phyloP scores from a whole-genome alignment of 1,139 yeast species.

The Scheffersomyces illinoinensis region DNA sequence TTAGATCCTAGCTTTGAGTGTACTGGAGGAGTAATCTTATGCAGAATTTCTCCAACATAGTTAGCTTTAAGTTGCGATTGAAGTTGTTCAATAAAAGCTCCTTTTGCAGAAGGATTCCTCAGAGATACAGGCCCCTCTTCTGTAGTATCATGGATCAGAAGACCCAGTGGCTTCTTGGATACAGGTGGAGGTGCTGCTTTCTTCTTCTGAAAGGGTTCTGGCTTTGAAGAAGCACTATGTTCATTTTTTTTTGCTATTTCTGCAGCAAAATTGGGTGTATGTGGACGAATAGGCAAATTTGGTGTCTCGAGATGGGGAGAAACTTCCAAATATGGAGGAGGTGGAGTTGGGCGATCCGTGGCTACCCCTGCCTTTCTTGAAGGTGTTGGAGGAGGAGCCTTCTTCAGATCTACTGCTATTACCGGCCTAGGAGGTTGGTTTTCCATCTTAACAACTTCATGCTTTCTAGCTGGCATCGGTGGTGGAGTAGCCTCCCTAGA shows the following conservation, averaged over 20 bases:
- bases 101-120: neutral
- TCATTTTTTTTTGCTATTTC: conserved; percentile 3
- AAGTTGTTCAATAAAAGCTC: neutral
- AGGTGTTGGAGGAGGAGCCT: neutral
- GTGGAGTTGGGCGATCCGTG: neutral
- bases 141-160: neutral
- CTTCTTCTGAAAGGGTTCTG: neutral
- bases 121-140: neutral
- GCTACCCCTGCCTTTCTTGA: neutral
- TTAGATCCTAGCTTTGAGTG: neutral
- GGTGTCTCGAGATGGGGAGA: neutral
- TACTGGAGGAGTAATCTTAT: neutral
- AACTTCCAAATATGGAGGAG: neutral
- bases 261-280: conserved; percentile 6
- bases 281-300: neutral
- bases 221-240: neutral
- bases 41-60: neutral
- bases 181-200: neutral
- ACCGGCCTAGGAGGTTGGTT: conserved; percentile 3
- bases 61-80: neutral
- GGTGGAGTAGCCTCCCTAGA: neutral
- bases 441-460: neutral
- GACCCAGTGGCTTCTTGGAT: neutral
- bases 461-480: neutral
- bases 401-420: neutral